Conservation (phyloP, 345 rosid species). For the Aethionema arabicum region DNA sequence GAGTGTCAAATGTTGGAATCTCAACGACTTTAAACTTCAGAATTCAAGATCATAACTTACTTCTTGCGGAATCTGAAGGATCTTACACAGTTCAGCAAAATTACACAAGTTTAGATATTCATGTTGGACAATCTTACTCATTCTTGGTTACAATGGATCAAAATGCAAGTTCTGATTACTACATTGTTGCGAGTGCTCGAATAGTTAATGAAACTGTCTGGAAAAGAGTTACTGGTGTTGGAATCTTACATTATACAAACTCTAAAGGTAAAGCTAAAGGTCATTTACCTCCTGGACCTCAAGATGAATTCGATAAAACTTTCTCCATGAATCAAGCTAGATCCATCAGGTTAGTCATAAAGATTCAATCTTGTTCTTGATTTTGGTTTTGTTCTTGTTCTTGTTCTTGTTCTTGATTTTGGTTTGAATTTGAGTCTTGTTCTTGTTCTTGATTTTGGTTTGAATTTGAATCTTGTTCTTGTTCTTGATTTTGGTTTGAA, state of each 20-base stretch:
- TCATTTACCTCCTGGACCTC: slow-evolving; percentile 79
- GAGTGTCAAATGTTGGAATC: slow-evolving; percentile 89
- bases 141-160: slow-evolving; percentile 94
- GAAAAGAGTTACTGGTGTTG: slow-evolving; percentile 96
- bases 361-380: neutral
- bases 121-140: slow-evolving; percentile 90
- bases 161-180: slow-evolving; percentile 94
- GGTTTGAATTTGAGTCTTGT: neutral
- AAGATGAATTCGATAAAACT: slow-evolving; percentile 84
- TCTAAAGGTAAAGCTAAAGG: slow-evolving; percentile 94
- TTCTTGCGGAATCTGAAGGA: slow-evolving; percentile 89
- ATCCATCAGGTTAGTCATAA: slow-evolving; percentile 76
- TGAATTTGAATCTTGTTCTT: slow-evolving; percentile 19
- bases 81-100: slow-evolving; percentile 97
- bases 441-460: neutral
- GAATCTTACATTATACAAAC: slow-evolving; percentile 81
- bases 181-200: slow-evolving; percentile 96
- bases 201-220: slow-evolving; percentile 82
- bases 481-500: neutral
- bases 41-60: slow-evolving; percentile 90
- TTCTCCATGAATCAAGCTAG: slow-evolving; percentile 99
- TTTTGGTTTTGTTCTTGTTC: neutral
- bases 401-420: no score
- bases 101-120: slow-evolving; percentile 96
- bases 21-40: slow-evolving; percentile 95